phyloP scores from a whole-genome alignment of 768 basidiomycete species.

The Crassisporium funariophilum region DNA sequence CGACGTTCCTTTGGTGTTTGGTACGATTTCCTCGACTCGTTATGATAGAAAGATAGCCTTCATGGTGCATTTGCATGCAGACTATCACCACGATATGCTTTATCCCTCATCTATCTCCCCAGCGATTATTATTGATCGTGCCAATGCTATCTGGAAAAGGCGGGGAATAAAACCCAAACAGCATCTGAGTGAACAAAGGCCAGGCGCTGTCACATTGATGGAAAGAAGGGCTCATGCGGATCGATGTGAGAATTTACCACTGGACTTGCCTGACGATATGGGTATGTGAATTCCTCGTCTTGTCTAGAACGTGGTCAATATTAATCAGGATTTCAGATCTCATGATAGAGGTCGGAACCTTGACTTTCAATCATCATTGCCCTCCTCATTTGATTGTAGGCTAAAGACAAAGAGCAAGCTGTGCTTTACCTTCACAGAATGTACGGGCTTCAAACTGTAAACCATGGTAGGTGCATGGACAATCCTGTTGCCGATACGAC shows the following conservation, averaged over 20 bases:
- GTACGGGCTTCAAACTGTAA: constrained; percentile 70
- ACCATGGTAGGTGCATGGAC: constrained; percentile 44
- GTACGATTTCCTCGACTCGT: constrained; percentile 26
- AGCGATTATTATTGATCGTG: constrained; percentile 67
- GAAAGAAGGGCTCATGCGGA: constrained; percentile 87
- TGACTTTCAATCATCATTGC: neutral
- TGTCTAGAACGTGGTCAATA: constrained; percentile 8
- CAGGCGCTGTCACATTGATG: constrained; percentile 81
- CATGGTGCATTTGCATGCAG: constrained; percentile 26
- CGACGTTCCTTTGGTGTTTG: constrained; percentile 70
- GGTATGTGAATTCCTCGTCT: constrained; percentile 37
- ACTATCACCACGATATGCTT: constrained; percentile 85
- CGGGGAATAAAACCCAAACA: constrained; percentile 89
- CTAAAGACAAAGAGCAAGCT: constrained; percentile 93
- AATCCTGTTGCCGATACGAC: neutral
- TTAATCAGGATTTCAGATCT: constrained; percentile 49
- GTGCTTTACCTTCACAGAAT: constrained; percentile 83
- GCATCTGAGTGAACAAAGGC: constrained; percentile 89
- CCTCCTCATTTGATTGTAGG: constrained; percentile 33
- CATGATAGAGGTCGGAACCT: constrained; percentile 70
- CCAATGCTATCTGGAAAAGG: constrained; percentile 71
- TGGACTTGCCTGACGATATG: constrained; percentile 66
- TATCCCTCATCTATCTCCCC: constrained; percentile 62
- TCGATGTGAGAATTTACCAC: constrained; percentile 70
- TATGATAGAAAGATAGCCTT: neutral